Base-by-base conservation (phyloP, 129 eudicot species). In the Silybum marianum region DNA sequence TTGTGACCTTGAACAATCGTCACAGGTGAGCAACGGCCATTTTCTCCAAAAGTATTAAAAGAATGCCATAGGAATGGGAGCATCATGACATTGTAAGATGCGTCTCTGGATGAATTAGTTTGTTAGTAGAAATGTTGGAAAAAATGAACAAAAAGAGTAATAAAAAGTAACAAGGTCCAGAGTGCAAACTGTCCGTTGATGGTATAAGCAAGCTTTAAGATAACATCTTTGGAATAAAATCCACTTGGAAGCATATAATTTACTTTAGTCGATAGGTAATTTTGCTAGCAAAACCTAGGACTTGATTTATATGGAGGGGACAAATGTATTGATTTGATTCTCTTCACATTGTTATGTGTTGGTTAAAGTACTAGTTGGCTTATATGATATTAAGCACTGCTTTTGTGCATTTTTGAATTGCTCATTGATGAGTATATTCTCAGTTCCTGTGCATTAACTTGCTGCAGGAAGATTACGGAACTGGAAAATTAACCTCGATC, bases 371-470 rank as follows among this genome's bases (percentile, higher is more conserved):
- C 48, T 30, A 58, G 79, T 32, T 58, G 79, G 79, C 81, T 75
- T 78, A 24, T 74, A n/a, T 79, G 44, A 54, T 78, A 69, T 80
- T 73, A 67, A 16, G 77, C 75, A 77, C 76, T 84, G 76, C 25
- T 81, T 81, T 81, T 81, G 85, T 71, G 80, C 81, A 48, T 80
- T 28, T 75, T 73, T 60, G 82, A 77, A 79, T 88, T 83, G 85
- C 78, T 88, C 87, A 83, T 85, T 85, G 85, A 69, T 80, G 80
- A 83, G 84, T 83, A 73, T 54, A 85, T 77, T 82, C 82, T 83
- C 89, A 72, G 72, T 63, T 71, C 88, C 85, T 88, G 75, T 88
- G 87, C 91, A 80, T 85, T 73, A 88, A 88, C 87, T 88, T 85
- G 86, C 87, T 88, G 91, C 91, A 88, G 91, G 91, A 83, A 82